A percentile compares a stretch with the other conserved stretches of the same genome.
Evolutionary conservation across 2,329 filamentous ascomycete genomes (phyloP).

Genomic region (Apiospora sp.): DNA sequence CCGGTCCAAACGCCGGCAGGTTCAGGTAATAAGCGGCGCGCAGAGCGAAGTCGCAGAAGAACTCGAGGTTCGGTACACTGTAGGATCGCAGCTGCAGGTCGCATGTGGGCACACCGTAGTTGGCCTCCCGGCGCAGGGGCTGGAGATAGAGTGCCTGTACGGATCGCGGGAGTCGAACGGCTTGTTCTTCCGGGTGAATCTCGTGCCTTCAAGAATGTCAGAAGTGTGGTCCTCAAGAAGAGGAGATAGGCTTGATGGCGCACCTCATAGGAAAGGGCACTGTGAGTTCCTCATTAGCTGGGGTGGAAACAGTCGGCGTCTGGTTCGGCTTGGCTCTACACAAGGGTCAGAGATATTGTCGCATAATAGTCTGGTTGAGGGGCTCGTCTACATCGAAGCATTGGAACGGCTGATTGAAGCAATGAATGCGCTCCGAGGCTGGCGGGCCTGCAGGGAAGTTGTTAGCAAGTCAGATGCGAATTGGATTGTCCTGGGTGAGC

Average conservation of each 20-base stretch:
- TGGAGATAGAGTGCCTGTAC: conserved; percentile 88
- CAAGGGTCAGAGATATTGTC: not conserved
- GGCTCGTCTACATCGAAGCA: conserved; percentile 37
- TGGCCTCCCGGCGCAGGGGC: conserved; percentile 77
- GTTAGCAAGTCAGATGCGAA: conserved; percentile 30
- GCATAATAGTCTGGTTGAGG: not conserved
- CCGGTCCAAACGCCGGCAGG: conserved; percentile 83
- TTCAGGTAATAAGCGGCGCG: conserved; percentile 94
- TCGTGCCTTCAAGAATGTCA: conserved; percentile 6
- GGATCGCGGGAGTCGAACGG: conserved; percentile 72
- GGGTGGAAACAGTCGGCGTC: not conserved
- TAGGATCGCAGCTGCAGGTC: conserved; percentile 94
- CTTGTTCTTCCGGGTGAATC: conserved; percentile 31
- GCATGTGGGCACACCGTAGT: conserved; percentile 83
- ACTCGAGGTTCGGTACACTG: conserved; percentile 87
- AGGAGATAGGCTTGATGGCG: not conserved
- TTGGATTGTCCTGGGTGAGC: conserved; percentile 7
- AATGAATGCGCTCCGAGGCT: conserved; percentile 36
- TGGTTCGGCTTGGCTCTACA: not conserved
- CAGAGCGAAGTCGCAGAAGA: conserved; percentile 93
- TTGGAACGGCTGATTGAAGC: conserved; percentile 36
- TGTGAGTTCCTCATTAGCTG: not conserved
- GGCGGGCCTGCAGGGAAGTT: conserved; percentile 34
- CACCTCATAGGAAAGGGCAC: conserved; percentile 26
- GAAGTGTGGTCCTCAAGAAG: not conserved